Conservation (phyloP, 169 alveolate genomes). For the Neospora caninum region DNA sequence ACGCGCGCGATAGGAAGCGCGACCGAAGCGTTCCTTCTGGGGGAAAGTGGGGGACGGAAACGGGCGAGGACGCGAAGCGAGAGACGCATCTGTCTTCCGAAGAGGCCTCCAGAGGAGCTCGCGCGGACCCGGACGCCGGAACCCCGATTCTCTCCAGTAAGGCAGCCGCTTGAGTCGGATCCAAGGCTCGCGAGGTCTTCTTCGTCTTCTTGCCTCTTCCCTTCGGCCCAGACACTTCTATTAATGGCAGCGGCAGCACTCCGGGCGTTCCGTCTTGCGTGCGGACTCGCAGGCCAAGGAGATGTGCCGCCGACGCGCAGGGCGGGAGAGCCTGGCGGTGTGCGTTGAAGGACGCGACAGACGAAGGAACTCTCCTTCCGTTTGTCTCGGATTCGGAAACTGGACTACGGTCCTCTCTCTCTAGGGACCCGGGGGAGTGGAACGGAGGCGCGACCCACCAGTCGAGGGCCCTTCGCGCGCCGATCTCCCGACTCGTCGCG, state of each 20-base stretch:
- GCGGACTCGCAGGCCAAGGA: background rate
- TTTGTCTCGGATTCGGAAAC: background rate
- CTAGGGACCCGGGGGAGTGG: too few species aligned
- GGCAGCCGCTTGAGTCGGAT: background rate
- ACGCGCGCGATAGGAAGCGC: too few species aligned
- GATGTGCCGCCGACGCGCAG: slow-evolving; percentile 32
- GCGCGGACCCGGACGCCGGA: background rate
- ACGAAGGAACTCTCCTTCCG: background rate
- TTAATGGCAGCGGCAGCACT: too few species aligned
- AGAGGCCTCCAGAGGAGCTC: background rate
- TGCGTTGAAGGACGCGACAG: slow-evolving; percentile 1
- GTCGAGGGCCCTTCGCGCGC: too few species aligned
- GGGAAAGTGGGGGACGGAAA: background rate
- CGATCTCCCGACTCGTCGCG: too few species aligned
- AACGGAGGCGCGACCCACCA: too few species aligned
- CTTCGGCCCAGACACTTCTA: background rate
- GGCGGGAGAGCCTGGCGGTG: slow-evolving; percentile 36
- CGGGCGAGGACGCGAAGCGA: background rate
- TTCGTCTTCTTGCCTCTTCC: background rate
- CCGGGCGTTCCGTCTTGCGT: background rate
- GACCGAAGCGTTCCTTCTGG: background rate
- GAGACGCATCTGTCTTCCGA: background rate
- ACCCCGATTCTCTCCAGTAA: background rate
- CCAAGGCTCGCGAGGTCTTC: background rate
- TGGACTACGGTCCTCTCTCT: background rate